Evolutionary conservation across 768 basidiomycete species (phyloP).

Genomic region (Pholiota molesta): DNA sequence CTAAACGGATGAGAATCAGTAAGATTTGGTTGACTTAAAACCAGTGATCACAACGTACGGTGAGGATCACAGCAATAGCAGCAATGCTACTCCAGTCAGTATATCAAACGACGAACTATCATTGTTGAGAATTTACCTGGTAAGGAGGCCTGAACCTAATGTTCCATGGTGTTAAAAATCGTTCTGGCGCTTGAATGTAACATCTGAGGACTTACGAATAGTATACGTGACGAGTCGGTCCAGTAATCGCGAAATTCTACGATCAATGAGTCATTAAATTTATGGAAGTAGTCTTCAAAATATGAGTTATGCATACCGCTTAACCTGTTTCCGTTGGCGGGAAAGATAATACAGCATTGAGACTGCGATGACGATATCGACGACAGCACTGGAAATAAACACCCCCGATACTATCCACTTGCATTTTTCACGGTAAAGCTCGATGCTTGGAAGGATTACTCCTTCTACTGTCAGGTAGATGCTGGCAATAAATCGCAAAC

Average conservation of each 20-base stretch:
- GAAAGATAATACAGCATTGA: slow-evolving; percentile 35
- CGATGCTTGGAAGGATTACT: slow-evolving; percentile 22
- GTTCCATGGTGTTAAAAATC: background rate
- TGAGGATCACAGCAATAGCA: slow-evolving; percentile 22
- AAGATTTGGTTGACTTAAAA: background rate
- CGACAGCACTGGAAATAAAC: slow-evolving; percentile 28
- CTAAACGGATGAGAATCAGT: slow-evolving; percentile 9
- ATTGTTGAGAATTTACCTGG: slow-evolving; percentile 19
- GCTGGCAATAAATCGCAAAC: slow-evolving; percentile 30
- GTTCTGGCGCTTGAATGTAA: background rate
- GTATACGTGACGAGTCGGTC: slow-evolving; percentile 32
- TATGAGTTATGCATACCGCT: slow-evolving; percentile 15
- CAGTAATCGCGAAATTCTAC: slow-evolving; percentile 27
- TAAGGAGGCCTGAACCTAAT: slow-evolving; percentile 29
- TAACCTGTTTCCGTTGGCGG: slow-evolving; percentile 21
- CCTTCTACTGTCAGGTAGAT: slow-evolving; percentile 28
- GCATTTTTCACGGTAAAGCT: slow-evolving; percentile 24
- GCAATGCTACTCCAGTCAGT: slow-evolving; percentile 12
- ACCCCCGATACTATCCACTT: slow-evolving; percentile 36
- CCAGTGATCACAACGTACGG: slow-evolving; percentile 16
- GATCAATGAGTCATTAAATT: background rate
- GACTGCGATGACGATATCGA: slow-evolving; percentile 34
- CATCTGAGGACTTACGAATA: slow-evolving; percentile 25
- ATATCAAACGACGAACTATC: background rate
- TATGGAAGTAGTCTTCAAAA: background rate